Conservation (phyloP, 2,329 filamentous ascomycete genomes). For the Lasiodiplodia theobromae region DNA sequence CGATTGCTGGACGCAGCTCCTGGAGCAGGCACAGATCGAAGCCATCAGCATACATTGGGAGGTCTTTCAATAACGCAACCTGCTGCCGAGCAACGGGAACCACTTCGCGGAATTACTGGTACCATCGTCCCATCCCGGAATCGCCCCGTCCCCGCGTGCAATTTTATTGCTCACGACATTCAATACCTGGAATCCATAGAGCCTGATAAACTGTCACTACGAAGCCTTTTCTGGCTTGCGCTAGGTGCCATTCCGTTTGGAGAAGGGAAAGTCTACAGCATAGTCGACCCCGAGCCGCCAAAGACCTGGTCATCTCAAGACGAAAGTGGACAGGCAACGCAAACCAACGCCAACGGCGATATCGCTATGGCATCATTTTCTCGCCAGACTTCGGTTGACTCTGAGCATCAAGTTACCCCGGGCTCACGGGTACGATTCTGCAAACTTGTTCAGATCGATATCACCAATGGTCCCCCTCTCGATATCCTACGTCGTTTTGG, state of each 20-base stretch:
- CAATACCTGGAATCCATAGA: neutral
- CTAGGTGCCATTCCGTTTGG: neutral
- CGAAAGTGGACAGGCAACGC: neutral
- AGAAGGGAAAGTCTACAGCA: neutral
- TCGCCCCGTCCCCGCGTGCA: neutral
- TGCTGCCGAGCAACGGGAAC: neutral
- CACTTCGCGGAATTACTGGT: neutral
- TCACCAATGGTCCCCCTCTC: neutral
- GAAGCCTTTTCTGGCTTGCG: slow-evolving; percentile 1
- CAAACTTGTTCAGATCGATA: neutral
- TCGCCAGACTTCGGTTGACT: neutral
- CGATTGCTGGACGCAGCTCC: neutral
- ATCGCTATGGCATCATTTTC: neutral
- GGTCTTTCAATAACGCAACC: neutral
- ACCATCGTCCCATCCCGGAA: neutral
- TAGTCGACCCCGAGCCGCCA: neutral
- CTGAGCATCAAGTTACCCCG: neutral
- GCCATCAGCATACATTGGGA: neutral
- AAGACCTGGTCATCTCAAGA: neutral
- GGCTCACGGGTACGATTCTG: neutral
- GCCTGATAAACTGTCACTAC: neutral
- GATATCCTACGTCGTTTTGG: neutral
- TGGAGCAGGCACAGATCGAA: too few relatives aligned
- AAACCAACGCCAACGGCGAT: neutral
- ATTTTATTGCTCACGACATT: neutral